Evolutionary conservation across 2,329 filamentous ascomycete genomes (phyloP), one percentile per base, ranked within the genome.

Genomic region (Sphaceloma murrayae): DNA sequence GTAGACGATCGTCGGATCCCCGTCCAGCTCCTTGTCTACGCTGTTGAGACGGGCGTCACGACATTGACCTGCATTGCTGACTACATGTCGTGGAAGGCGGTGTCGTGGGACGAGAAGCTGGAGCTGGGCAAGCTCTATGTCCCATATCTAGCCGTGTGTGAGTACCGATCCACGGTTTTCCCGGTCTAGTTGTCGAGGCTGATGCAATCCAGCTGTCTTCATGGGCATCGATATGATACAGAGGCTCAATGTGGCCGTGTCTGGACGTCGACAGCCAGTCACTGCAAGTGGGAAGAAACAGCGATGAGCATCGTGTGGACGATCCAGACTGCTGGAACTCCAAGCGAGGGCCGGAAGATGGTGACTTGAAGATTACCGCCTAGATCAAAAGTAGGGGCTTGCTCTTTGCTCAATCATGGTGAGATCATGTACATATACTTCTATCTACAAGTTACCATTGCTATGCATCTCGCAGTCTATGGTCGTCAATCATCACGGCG

Each of bases 41-140:
- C 73, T 0, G 58, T 75, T 7, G 69, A 80, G 54, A 74, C 76
- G 0, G 73, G 69, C 26, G 50, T 82, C 45, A 80, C 78, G 1
- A 81, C 79, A 1, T 54, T 74, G 31, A 74, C 75, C 0, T 83
- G 78, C 53, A 67, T 82, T 34, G 67, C 70, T 2, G 78, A 82
- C 46, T 75, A 73, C 51, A 62, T 73, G 59, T 67, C 64, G 50
- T 83, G 78, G 75, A 56, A 59, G 2, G 64, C 64, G 34, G 64
- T 70, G 21, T 61, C 62, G 0, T 50, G 56, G 1, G 56, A 53
- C 2, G 63, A 75, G 52, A 77, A 75, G 53, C 54, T 65, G 17
- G 63, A 66, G 43, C 53, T 78, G 43, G 69, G 63, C 0, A 65
- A 62, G 50, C 60, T 78, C 10, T 78, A 78, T 57, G 69, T 68